Conservation (phyloP, 2,329 filamentous ascomycete species). For the Penicillium sp. region DNA sequence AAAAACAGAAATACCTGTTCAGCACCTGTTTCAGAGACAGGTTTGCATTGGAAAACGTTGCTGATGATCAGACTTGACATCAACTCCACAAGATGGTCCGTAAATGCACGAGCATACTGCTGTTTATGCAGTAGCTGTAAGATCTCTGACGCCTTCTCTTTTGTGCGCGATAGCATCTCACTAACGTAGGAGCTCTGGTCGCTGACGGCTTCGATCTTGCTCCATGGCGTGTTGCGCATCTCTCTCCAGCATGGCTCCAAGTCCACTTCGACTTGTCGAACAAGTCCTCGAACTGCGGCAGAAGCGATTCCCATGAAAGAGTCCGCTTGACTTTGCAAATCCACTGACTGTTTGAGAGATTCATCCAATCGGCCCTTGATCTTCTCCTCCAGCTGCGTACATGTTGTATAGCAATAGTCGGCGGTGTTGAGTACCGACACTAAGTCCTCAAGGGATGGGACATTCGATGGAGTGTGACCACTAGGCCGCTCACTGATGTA, state of each 20-base stretch:
- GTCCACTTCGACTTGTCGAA: constrained; percentile 73
- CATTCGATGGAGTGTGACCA: constrained; percentile 49
- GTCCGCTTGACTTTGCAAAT: constrained; percentile 88
- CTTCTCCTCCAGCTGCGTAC: constrained; percentile 87
- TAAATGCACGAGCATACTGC: constrained; percentile 90
- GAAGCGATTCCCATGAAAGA: constrained; percentile 92
- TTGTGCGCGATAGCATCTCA: constrained; percentile 69
- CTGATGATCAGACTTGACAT: constrained; percentile 71
- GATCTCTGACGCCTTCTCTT: constrained; percentile 66
- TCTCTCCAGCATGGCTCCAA: constrained; percentile 88
- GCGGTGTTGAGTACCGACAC: constrained; percentile 90
- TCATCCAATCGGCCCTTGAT: constrained; percentile 85
- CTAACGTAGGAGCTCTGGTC: constrained; percentile 91
- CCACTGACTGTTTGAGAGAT: constrained; percentile 67
- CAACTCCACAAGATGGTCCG: constrained; percentile 89
- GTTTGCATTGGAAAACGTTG: constrained; percentile 81
- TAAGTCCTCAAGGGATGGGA: constrained; percentile 62
- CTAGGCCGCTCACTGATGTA: constrained; percentile 58
- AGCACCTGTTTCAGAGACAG: constrained; percentile 87
- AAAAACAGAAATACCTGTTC: constrained; percentile 60
- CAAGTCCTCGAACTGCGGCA: constrained; percentile 74
- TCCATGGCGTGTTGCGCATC: constrained; percentile 96
- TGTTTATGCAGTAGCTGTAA: constrained; percentile 75
- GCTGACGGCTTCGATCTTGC: constrained; percentile 82
- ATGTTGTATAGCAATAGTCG: constrained; percentile 94